Percentiles rank a stretch among this genome's conserved stretches.
Evolutionary conservation across 495 filamentous ascomycete species (phyloP).

Genomic region (Hypoxylon cercidicola): DNA sequence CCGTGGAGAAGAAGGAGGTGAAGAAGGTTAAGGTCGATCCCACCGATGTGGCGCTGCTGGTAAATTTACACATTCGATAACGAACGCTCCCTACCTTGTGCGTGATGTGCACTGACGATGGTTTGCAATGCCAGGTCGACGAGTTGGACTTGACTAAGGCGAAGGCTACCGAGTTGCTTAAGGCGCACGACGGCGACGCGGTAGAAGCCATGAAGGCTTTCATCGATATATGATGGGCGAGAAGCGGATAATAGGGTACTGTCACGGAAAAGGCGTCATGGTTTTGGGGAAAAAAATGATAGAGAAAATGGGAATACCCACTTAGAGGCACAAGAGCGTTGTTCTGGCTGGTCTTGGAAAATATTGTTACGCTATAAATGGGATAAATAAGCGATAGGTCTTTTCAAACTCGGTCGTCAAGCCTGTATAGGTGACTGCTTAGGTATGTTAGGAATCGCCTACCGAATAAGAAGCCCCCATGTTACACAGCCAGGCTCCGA

Average conservation of each 20-base stretch:
- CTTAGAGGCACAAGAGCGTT: not conserved
- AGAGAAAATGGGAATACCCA: constrained; percentile 32
- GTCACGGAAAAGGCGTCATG: constrained; percentile 37
- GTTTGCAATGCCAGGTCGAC: constrained; percentile 66
- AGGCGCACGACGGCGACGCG: constrained; percentile 80
- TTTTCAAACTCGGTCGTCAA: too few species aligned
- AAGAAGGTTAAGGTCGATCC: constrained; percentile 63
- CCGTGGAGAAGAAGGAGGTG: constrained; percentile 53
- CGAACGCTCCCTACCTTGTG: not conserved
- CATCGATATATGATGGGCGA: constrained; percentile 31
- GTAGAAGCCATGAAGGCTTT: constrained; percentile 74
- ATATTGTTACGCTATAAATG: too few species aligned
- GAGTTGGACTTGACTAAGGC: constrained; percentile 80
- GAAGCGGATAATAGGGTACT: not conserved
- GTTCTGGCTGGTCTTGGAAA: not conserved
- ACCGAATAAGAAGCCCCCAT: not conserved
- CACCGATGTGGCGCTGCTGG: constrained; percentile 56
- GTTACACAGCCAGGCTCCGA: not conserved
- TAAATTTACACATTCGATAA: constrained; percentile 26
- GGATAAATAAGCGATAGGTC: not conserved
- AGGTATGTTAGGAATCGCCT: not conserved
- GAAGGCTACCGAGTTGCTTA: constrained; percentile 86
- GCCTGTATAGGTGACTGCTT: not conserved
- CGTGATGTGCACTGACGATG: constrained; percentile 7
- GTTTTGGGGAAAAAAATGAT: constrained; percentile 12